A percentile compares a stretch with the other conserved stretches of the same genome.
Conservation (phyloP, 2,329 filamentous ascomycete genomes). For the Ciborinia camelliae region DNA sequence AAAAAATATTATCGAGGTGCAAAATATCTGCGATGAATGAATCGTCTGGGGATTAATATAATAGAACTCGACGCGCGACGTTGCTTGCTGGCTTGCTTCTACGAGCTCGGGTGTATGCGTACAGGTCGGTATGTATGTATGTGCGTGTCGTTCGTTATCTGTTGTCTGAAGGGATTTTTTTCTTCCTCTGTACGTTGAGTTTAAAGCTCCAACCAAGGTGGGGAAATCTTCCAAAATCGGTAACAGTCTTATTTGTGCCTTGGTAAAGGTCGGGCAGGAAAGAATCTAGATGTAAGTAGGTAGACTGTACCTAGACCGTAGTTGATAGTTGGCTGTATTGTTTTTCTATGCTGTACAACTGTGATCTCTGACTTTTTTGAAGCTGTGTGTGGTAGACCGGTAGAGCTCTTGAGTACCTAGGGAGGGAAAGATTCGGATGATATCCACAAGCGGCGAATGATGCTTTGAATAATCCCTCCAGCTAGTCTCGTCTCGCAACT, state of each 20-base stretch:
- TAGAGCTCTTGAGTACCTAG: background rate
- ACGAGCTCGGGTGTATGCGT: slow-evolving; percentile 14
- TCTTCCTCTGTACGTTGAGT: slow-evolving; percentile 9
- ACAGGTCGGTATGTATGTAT: no score
- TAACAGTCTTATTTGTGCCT: background rate
- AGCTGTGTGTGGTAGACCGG: background rate
- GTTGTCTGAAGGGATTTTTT: slow-evolving; percentile 18
- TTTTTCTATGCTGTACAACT: slow-evolving; percentile 7
- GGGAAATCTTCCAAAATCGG: slow-evolving; percentile 9
- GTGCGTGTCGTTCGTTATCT: slow-evolving; percentile 6
- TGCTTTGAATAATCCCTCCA: no score
- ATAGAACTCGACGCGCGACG: slow-evolving; percentile 6
- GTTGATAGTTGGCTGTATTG: no score
- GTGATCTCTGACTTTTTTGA: background rate
- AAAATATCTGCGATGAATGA: background rate
- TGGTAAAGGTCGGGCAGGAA: background rate
- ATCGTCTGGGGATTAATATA: no score
- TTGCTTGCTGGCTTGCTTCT: slow-evolving; percentile 13
- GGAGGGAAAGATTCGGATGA: slow-evolving; percentile 7
- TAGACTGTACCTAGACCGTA: no score
- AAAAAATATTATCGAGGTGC: background rate
- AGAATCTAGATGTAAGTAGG: background rate
- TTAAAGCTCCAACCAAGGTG: slow-evolving; percentile 18
- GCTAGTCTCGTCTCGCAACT: no score
- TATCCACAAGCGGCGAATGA: slow-evolving; percentile 7